These are phyloP conservation scores for Macadamia tetraphylla DNA, from an alignment of 164 flowering plant species.

Conservation along the genomic window DNA sequence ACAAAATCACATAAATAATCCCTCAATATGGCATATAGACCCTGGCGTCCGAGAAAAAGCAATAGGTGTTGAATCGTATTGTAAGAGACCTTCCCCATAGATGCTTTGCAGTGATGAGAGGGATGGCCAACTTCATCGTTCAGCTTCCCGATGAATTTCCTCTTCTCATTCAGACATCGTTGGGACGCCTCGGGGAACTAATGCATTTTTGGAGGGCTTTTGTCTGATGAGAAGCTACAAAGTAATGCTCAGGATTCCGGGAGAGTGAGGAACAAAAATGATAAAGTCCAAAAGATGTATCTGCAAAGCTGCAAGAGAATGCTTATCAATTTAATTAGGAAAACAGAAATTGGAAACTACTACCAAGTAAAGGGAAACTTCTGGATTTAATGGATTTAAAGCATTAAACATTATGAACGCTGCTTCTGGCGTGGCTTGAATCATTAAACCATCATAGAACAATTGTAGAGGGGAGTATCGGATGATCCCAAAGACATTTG, in stretches of 20 bases:
- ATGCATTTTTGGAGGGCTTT: conserved; percentile 92
- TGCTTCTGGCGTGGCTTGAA: too few species aligned
- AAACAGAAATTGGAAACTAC: too few species aligned
- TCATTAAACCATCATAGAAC: too few species aligned
- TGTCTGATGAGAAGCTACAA: conserved; percentile 56
- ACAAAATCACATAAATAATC: conserved; percentile 91
- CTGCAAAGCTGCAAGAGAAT: too few species aligned
- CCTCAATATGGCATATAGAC: conserved; percentile 97
- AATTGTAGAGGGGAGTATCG: too few species aligned
- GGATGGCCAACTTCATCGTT: conserved; percentile 89
- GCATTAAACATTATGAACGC: too few species aligned
- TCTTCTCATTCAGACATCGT: conserved; percentile 91
- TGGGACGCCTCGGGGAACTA: conserved; percentile 89
- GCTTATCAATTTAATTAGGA: too few species aligned
- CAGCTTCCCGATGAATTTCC: conserved; percentile 93
- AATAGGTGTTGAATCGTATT: conserved; percentile 84
- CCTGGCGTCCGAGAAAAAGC: conserved; percentile 99
- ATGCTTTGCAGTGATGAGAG: conserved; percentile 95
- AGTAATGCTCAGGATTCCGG: conserved; percentile 43
- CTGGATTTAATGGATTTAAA: too few species aligned
- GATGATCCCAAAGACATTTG: too few species aligned
- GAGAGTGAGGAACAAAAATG: conserved; percentile 32
- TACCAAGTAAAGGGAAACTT: too few species aligned
- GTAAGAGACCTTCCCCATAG: conserved; percentile 88
- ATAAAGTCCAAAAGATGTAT: conserved; percentile 30